Conservation (phyloP, 1,139 yeast genomes). For the Eremothecium cymbalariae region DNA sequence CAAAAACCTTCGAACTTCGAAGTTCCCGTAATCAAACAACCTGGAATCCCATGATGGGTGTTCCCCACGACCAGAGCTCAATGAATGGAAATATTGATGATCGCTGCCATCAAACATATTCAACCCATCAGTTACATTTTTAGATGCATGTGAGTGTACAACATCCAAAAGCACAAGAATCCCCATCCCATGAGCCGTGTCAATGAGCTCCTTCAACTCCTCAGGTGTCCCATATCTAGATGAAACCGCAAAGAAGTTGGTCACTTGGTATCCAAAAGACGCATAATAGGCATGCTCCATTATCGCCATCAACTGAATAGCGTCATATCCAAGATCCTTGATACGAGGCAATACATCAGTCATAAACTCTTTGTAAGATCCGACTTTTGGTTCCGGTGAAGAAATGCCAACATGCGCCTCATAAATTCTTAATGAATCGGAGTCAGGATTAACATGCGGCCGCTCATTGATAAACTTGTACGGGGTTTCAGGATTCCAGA, state of each 20-base stretch:
- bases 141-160: slow-evolving; percentile 93
- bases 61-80: slow-evolving; percentile 49
- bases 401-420: slow-evolving; percentile 97
- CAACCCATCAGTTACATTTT: slow-evolving; percentile 87
- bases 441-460: slow-evolving; percentile 41
- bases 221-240: slow-evolving; percentile 94
- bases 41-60: slow-evolving; percentile 96
- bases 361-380: slow-evolving; percentile 80
- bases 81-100: slow-evolving; percentile 77
- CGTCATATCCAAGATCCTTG: slow-evolving; percentile 76
- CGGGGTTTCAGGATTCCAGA: slow-evolving; percentile 70
- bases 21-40: slow-evolving; percentile 79
- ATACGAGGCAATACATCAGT: slow-evolving; percentile 74
- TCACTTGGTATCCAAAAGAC: slow-evolving; percentile 91
- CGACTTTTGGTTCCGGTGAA: slow-evolving; percentile 77
- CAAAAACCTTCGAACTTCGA: slow-evolving; percentile 82
- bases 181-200: slow-evolving; percentile 84
- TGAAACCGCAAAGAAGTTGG: slow-evolving; percentile 82
- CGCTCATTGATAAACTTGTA: slow-evolving; percentile 59
- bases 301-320: slow-evolving; percentile 92
- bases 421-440: slow-evolving; percentile 65
- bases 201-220: slow-evolving; percentile 81
- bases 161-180: slow-evolving; percentile 81
- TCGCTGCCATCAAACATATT: slow-evolving; percentile 94
- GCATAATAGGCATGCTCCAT: slow-evolving; percentile 99